Conservation (phyloP, 345 rosid species). For the Eucalyptus sideroxylon region DNA sequence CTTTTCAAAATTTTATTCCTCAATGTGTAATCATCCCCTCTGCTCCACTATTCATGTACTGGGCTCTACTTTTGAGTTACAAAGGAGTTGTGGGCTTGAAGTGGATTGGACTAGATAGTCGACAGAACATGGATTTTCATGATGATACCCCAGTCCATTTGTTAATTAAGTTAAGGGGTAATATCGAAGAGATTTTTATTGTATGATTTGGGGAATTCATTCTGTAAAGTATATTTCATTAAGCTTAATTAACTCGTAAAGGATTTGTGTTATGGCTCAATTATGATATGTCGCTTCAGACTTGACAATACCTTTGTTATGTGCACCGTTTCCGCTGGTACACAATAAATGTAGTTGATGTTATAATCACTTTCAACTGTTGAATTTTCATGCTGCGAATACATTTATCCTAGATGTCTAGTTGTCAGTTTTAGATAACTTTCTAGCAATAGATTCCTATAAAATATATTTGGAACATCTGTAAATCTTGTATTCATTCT, state of each 20-base stretch:
- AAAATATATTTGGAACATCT: not conserved
- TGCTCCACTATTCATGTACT: not conserved
- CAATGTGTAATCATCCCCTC: not conserved
- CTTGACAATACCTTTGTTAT: not conserved
- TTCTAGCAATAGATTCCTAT: not conserved
- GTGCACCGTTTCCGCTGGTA: not conserved
- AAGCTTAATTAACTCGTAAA: not conserved
- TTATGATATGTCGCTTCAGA: not conserved
- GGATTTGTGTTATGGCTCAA: not conserved
- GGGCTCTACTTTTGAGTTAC: not conserved
- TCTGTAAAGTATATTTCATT: not conserved
- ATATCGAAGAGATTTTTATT: not conserved
- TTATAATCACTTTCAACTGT: not conserved
- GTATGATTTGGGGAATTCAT: not conserved
- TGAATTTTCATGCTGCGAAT: not conserved
- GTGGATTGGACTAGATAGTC: not conserved
- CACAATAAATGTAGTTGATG: not conserved
- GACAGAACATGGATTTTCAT: not conserved
- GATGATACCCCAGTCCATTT: not conserved
- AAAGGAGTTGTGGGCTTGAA: not conserved
- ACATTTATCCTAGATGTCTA: not conserved
- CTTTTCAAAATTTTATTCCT: not conserved
- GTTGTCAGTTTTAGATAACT: not conserved
- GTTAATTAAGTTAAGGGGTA: not conserved
- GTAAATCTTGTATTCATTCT: not conserved